Evolutionary conservation across 345 rosid species (phyloP), one percentile per base, ranked within the genome.

Genomic region (Gynandropsis gynandra): DNA sequence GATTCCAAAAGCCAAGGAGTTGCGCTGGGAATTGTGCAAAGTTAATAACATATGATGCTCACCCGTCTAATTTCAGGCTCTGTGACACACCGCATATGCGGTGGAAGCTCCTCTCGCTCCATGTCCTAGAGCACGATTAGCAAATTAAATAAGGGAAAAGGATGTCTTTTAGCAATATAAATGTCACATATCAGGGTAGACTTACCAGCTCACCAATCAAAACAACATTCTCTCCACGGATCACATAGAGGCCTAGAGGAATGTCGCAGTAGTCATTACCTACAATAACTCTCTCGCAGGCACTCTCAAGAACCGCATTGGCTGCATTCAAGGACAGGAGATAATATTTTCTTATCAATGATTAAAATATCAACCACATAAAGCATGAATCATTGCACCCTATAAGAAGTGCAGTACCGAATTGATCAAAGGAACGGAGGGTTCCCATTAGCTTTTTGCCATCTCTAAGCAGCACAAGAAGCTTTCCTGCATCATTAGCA

Each of bases 171-270:
- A 37, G 5, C 32, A n/a, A 11, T 1, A 16, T n/a, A n/a, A n/a
- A n/a, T n/a, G n/a, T 16, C 3, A 39, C n/a, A 55, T 33, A 2
- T 36, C 40, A 37, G 41, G 34, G 13, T 36, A 42, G 10, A 49
- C 83, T 53, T 81, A 92, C 98, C 87, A 92, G 79, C 69, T 90
- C 96, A 31, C 98, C 98, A 42, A 92, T 84, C 47, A 87, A 71
- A 61, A 87, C 98, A 59, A 87, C 95, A 82, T 92, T 92, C 76
- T 90, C 98, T 16, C 93, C 95, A 44, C 97, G 89, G 47, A 87
- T 85, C 46, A 92, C 81, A 62, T 92, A 92, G 32, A 87, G 79
- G 68, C 97, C 98, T 66, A 87, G 66, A 38, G 96, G 97, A 56
- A 92, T 87, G 54, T 92, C 97, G 13, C 95, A 87, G 41, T 80